Conservation (phyloP, 371 early-diverging fungal genomes). For the Saksenaea vasiformis region DNA sequence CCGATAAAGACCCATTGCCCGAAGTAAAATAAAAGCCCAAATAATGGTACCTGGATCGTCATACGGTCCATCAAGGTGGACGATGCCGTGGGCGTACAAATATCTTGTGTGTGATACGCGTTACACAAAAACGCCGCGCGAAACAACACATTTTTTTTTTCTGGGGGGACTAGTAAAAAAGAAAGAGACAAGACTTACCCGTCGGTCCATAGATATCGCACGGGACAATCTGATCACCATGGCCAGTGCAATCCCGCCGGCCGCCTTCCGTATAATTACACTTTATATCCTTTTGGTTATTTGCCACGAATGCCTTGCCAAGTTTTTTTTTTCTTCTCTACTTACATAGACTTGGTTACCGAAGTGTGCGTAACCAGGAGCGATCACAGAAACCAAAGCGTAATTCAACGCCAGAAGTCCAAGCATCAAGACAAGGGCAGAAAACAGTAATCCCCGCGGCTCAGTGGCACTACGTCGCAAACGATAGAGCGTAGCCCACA, state of each 20-base stretch:
- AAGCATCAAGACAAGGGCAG: slow-evolving; percentile 49
- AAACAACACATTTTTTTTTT: not conserved
- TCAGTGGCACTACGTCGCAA: slow-evolving; percentile 48
- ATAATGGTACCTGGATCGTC: slow-evolving; percentile 51
- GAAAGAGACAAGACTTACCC: slow-evolving; percentile 23
- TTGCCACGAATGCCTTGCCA: not conserved
- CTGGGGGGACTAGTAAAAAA: not conserved
- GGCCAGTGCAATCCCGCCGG: slow-evolving; percentile 44
- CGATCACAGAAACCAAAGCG: slow-evolving; percentile 54
- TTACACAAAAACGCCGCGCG: not conserved
- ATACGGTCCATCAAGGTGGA: slow-evolving; percentile 55
- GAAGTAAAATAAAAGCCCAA: slow-evolving; percentile 59
- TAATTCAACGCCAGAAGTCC: slow-evolving; percentile 56
- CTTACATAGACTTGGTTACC: slow-evolving; percentile 63
- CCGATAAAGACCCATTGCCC: slow-evolving; percentile 57
- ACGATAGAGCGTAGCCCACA: slow-evolving; percentile 59
- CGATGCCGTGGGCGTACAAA: slow-evolving; percentile 63
- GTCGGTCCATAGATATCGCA: slow-evolving; percentile 58
- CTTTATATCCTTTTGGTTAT: slow-evolving; percentile 18
- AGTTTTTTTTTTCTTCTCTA: not conserved
- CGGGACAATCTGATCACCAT: slow-evolving; percentile 50
- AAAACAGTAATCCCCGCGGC: slow-evolving; percentile 58
- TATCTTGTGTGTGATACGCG: slow-evolving; percentile 18
- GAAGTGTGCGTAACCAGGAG: slow-evolving; percentile 62
- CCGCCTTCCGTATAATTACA: slow-evolving; percentile 51